Base-by-base conservation (phyloP, 2,329 filamentous ascomycete genomes). In the Penicillium sp. region DNA sequence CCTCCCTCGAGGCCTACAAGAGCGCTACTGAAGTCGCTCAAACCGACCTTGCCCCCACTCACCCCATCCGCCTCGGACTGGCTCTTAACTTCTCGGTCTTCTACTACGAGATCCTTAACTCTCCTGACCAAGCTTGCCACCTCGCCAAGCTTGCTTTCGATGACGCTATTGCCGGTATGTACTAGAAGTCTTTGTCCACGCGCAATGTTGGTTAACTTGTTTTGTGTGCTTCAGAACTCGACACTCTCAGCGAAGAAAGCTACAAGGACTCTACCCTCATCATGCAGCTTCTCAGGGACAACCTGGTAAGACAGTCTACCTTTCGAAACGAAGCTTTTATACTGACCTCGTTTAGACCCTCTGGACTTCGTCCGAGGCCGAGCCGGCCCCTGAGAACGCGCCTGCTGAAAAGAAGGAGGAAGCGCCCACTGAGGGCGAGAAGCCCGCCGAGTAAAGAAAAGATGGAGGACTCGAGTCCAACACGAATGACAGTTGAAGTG, bases 91-190 rank as follows among this genome's bases (percentile, higher is more conserved):
- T 96, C 87, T 97, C 93, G 69, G 93, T 97, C 76, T 98, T 97
- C 88, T 98, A 98, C 90, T 99, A 99, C 82, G 92, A 99, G 89
- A 99, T 98, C 80, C 87, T 98, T 76, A 99, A 98, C 87, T 93
- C 94, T 48, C 94, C 94, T 68, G 95, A 98, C 81, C 94, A 96
- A 85, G 94, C 93, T 78, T 97, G 94, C 90, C 93, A 97, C 82
- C 89, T 97, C 72, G 94, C 92, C 82, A 96, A 96, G 88, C 91
- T 94, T 81, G 92, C 92, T 63, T 96, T 96, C 77, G 92, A 96
- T 76, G 94, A 98, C 82, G 94, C 94, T 71, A 97, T 97, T 87
- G 93, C 93, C 75, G 87, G 86, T 88, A 79, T 68, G 83, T 84
- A 47, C 56, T 48, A 5, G 26, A 1, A 26, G 6, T 29, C 6